Conservation (phyloP, 257 asterid species). For the Solanum sejunctum region DNA sequence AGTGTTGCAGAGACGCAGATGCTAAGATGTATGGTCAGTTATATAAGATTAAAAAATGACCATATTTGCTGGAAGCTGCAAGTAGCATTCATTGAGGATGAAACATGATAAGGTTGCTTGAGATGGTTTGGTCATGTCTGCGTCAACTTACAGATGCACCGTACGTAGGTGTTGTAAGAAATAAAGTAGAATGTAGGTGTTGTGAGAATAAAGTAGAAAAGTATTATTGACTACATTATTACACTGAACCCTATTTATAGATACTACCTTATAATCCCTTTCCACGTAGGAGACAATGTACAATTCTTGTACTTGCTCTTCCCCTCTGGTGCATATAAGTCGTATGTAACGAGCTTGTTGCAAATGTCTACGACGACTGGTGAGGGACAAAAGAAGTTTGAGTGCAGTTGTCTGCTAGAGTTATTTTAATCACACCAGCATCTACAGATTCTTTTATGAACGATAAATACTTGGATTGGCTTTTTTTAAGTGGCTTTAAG, state of each 20-base stretch:
- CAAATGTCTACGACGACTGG: not conserved
- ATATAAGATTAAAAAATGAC: not conserved
- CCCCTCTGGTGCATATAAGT: not conserved
- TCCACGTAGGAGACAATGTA: too few relatives aligned
- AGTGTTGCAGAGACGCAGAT: not conserved
- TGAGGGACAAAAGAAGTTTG: slow-evolving; percentile 24
- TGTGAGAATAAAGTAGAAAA: not conserved
- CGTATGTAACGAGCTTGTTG: not conserved
- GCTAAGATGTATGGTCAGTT: not conserved
- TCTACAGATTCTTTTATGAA: not conserved
- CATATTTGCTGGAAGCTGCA: not conserved
- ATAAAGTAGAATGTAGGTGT: too few relatives aligned
- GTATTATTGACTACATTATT: not conserved
- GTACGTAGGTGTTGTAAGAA: not conserved
- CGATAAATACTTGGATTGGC: too few relatives aligned
- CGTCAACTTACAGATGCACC: not conserved
- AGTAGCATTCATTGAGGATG: not conserved
- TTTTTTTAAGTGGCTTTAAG: too few relatives aligned
- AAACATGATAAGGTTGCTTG: not conserved
- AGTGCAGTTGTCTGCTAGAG: slow-evolving; percentile 74
- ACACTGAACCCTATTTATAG: not conserved
- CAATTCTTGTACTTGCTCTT: not conserved
- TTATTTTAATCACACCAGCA: slow-evolving; percentile 16
- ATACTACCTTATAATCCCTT: too few relatives aligned
- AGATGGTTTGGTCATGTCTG: not conserved